Conservation (phyloP, 257 asterid species). For the Voacanga thouarsii region DNA sequence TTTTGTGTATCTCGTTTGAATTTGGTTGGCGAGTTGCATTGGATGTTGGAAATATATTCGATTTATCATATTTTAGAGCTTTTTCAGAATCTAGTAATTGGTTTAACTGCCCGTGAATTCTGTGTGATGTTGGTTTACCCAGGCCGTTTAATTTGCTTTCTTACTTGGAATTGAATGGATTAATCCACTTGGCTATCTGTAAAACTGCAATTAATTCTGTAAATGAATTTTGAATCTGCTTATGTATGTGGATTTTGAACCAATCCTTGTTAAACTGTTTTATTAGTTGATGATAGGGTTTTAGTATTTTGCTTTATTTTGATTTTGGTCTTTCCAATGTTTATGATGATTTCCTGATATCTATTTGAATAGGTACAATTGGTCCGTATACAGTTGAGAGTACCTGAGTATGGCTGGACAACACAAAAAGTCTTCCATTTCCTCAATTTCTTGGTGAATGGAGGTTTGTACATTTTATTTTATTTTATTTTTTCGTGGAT, state of each 20-base stretch:
- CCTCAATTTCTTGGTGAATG: conserved; percentile 91
- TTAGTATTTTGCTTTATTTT: not conserved
- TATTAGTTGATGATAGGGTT: not conserved
- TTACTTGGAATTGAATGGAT: not conserved
- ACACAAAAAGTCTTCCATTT: conserved; percentile 98
- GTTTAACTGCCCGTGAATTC: not conserved
- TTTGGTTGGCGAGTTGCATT: not conserved
- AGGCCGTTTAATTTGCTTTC: not conserved
- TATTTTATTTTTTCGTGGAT: not conserved
- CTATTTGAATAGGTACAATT: conserved; percentile 59
- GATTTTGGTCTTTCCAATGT: not conserved
- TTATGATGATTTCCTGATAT: conserved; percentile 1
- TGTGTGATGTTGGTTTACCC: not conserved
- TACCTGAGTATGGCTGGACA: conserved; percentile 98
- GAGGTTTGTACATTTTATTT: conserved; percentile 45
- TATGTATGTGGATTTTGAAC: not conserved
- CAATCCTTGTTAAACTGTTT: not conserved
- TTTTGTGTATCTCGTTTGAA: not conserved
- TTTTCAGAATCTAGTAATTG: not conserved
- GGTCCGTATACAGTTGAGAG: conserved; percentile 87
- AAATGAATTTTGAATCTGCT: not conserved
- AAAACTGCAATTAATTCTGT: not conserved
- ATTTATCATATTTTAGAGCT: not conserved
- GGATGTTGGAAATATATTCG: not conserved
- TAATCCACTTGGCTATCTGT: not conserved